Conservation (phyloP, 2,329 filamentous ascomycete genomes). For the Fusarium sp. region DNA sequence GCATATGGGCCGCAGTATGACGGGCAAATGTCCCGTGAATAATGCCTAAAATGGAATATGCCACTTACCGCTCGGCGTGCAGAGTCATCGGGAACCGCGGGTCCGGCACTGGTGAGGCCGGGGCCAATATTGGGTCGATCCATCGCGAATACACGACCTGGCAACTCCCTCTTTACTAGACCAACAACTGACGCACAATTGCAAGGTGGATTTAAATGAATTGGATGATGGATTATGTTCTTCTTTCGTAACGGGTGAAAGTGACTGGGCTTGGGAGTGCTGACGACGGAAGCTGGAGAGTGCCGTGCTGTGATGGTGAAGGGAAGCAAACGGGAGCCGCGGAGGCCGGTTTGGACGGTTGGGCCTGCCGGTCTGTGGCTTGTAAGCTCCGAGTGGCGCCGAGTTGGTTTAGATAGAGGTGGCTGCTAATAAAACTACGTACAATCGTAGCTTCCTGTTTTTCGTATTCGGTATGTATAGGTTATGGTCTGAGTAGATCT, state of each 20-base stretch:
- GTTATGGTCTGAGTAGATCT: not conserved
- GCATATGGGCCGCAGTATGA: not conserved
- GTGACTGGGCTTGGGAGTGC: not conserved
- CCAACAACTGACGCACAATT: not conserved
- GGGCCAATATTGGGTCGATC: conserved; percentile 34
- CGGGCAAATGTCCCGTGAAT: not conserved
- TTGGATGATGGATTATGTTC: not conserved
- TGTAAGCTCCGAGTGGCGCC: conserved; percentile 14
- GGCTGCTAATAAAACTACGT: conserved; percentile 1
- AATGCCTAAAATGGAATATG: conserved; percentile 20
- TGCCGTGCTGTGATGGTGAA: conserved; percentile 17
- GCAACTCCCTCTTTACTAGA: conserved; percentile 3
- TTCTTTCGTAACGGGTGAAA: conserved; percentile 1
- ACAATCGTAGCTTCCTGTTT: not conserved
- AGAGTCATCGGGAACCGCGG: conserved; percentile 56
- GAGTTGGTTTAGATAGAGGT: conserved; percentile 5
- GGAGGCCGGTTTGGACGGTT: conserved; percentile 26
- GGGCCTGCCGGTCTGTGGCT: conserved; percentile 20
- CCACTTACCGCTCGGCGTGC: conserved; percentile 55
- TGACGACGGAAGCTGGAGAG: conserved; percentile 13
- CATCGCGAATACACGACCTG: conserved; percentile 25
- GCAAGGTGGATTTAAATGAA: not conserved
- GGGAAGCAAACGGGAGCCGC: conserved; percentile 29
- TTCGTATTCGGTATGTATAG: not conserved
- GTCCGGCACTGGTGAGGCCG: conserved; percentile 24